Percentiles rank a stretch among this genome's conserved stretches.
Conservation (phyloP, 2,329 filamentous ascomycete species). For the Ophiocordyceps camponoti-floridani region DNA sequence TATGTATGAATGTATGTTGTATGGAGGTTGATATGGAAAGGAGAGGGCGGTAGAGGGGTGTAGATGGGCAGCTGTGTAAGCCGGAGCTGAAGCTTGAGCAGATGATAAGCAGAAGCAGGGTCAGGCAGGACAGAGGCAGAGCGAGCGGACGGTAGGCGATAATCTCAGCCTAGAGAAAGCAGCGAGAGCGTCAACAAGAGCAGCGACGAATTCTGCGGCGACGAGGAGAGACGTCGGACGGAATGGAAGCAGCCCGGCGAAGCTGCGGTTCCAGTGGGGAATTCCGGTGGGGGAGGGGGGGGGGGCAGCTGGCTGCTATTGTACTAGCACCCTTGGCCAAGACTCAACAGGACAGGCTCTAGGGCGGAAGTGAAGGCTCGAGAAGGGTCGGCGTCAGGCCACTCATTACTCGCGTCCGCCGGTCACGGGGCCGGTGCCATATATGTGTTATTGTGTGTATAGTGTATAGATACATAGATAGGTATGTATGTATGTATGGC, state of each 20-base stretch:
- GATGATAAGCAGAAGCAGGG: neutral
- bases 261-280: neutral
- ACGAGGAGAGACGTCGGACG: neutral
- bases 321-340: neutral
- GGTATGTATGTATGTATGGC: too few relatives aligned
- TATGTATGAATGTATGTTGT: slow-evolving; percentile 3
- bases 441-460: too few relatives aligned
- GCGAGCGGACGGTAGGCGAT: neutral
- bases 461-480: too few relatives aligned
- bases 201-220: neutral
- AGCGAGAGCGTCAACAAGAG: neutral
- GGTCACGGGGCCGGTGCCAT: too few relatives aligned
- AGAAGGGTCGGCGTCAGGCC: neutral
- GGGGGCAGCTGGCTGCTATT: neutral
- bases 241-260: neutral
- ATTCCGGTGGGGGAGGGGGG: neutral
- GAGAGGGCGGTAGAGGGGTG: slow-evolving; percentile 15
- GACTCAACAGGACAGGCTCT: neutral
- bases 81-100: neutral
- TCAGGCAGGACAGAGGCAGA: neutral
- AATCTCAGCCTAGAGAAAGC: neutral
- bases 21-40: neutral
- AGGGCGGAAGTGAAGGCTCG: too few relatives aligned
- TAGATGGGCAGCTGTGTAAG: slow-evolving; percentile 13
- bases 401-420: neutral